phyloP scores from a whole-genome alignment of 2,329 filamentous ascomycete genomes.

The Fusarium sp. region DNA sequence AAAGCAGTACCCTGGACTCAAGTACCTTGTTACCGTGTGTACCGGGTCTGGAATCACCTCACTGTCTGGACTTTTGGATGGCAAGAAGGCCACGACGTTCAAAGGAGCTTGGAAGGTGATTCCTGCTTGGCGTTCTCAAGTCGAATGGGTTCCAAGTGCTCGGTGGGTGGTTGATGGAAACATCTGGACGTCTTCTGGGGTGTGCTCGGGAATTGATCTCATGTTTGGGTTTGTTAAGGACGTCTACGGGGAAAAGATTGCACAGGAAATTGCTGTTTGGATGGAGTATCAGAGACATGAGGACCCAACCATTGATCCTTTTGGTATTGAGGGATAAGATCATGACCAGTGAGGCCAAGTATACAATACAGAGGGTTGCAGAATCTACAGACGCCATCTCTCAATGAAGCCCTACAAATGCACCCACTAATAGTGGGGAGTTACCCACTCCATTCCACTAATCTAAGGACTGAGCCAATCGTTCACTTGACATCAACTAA shows the following conservation, averaged over 20 bases:
- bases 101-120: constrained; percentile 61
- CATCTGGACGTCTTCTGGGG: constrained; percentile 68
- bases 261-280: constrained; percentile 55
- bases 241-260: constrained; percentile 63
- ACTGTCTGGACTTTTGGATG: constrained; percentile 63
- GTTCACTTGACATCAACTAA: too few relatives aligned
- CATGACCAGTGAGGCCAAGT: background rate
- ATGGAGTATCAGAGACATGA: constrained; percentile 3
- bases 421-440: too few relatives aligned
- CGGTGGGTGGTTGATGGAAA: constrained; percentile 70
- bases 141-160: constrained; percentile 64
- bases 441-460: too few relatives aligned
- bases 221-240: constrained; percentile 67
- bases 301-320: background rate
- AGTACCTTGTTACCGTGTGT: constrained; percentile 67
- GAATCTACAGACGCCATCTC: background rate
- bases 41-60: constrained; percentile 66
- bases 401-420: background rate
- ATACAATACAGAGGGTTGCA: background rate
- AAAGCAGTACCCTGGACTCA: constrained; percentile 52
- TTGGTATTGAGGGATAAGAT: background rate
- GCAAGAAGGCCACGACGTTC: constrained; percentile 67
- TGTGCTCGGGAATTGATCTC: constrained; percentile 72
- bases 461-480: too few relatives aligned
- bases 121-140: constrained; percentile 52